These are phyloP conservation scores for Penicillium flavigenum DNA, from an alignment of 495 filamentous ascomycete species.

Conservation along the genomic window DNA sequence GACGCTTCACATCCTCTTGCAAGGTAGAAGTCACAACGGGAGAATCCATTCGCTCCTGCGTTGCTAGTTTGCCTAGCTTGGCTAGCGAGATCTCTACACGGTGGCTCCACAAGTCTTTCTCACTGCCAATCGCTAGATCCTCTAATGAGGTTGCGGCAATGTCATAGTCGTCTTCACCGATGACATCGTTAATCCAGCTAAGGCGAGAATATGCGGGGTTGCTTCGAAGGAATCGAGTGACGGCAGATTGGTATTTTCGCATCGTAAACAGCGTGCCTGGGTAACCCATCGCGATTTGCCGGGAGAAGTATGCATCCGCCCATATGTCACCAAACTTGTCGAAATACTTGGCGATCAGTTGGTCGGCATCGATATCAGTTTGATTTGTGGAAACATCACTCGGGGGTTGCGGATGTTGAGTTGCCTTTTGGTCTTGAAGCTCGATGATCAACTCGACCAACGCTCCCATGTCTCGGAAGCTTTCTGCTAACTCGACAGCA, in stretches of 20 bases:
- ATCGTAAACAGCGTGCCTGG: constrained; percentile 64
- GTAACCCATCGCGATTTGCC: constrained; percentile 63
- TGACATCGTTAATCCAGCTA: constrained; percentile 93
- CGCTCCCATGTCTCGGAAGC: constrained; percentile 66
- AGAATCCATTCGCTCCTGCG: constrained; percentile 35
- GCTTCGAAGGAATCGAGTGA: constrained; percentile 73
- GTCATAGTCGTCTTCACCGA: constrained; percentile 66
- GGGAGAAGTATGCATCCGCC: constrained; percentile 76
- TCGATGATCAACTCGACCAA: constrained; percentile 62
- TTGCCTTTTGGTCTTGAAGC: constrained; percentile 44
- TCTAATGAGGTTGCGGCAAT: constrained; percentile 67
- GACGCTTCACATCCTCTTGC: constrained; percentile 37
- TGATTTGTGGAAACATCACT: constrained; percentile 7
- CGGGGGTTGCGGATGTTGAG: constrained; percentile 13
- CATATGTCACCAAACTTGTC: constrained; percentile 70
- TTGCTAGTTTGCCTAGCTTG: constrained; percentile 75
- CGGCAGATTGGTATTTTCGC: constrained; percentile 61
- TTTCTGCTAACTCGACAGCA: constrained; percentile 71
- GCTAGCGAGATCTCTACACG: constrained; percentile 87
- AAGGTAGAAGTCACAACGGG: constrained; percentile 21
- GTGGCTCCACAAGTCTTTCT: constrained; percentile 80
- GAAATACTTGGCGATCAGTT: constrained; percentile 62
- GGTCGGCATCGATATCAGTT: constrained; percentile 35
- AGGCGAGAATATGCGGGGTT: constrained; percentile 68
- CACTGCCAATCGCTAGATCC: constrained; percentile 59